Conservation (phyloP, 73 alveolate genomes). For the Blepharisma stoltei region DNA sequence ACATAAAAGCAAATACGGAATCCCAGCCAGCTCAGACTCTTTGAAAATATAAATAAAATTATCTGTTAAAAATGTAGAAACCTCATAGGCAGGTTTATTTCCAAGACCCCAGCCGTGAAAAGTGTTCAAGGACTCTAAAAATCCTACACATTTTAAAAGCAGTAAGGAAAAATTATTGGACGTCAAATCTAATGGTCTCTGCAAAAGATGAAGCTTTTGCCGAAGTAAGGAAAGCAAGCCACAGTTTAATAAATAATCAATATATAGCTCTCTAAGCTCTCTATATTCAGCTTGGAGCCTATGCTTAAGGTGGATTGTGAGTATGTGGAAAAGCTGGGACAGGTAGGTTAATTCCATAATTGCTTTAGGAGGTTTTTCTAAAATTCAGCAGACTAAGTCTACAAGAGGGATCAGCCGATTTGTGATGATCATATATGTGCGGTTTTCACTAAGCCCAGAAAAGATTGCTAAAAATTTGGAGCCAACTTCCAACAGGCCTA, state of each 20-base stretch:
- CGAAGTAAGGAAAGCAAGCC: conserved; percentile 64
- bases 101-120: conserved; percentile 67
- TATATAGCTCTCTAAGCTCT: conserved; percentile 79
- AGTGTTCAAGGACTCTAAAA: conserved; percentile 79
- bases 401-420: conserved; percentile 77
- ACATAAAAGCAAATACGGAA: conserved; percentile 72
- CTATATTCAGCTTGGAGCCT: conserved; percentile 80
- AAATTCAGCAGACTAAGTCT: conserved; percentile 78
- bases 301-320: conserved; percentile 81
- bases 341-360: conserved; percentile 73
- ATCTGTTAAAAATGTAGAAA: conserved; percentile 69
- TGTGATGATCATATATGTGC: conserved; percentile 83
- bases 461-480: conserved; percentile 58
- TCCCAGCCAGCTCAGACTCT: conserved; percentile 74
- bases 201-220: conserved; percentile 64
- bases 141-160: conserved; percentile 71
- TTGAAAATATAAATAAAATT: conserved; percentile 73
- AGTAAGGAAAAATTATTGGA: conserved; percentile 74
- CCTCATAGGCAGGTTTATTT: conserved; percentile 80
- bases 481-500: conserved; percentile 62
- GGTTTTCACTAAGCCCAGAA: conserved; percentile 75
- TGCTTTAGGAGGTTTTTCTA: conserved; percentile 75
- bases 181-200: conserved; percentile 80
- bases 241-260: conserved; percentile 76
- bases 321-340: conserved; percentile 81